Conservation (phyloP, 192 early-diverging fungal species). For the Linnemannia schmuckeri region DNA sequence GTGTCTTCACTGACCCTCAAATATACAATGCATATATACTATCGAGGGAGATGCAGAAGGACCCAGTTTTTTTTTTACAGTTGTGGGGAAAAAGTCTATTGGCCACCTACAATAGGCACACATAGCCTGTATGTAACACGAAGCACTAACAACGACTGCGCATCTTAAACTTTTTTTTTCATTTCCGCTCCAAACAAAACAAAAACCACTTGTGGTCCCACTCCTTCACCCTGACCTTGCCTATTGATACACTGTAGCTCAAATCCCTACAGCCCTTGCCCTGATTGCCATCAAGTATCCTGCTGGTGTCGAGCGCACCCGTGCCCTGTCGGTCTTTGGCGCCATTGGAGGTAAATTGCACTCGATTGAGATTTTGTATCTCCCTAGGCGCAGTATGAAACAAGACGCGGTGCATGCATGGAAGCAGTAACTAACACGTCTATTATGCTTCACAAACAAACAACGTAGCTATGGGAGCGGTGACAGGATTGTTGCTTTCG, state of each 20-base stretch:
- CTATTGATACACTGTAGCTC: conserved; percentile 6
- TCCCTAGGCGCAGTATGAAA: neutral
- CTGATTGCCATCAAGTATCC: conserved; percentile 54
- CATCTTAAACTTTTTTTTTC: neutral
- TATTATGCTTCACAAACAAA: neutral
- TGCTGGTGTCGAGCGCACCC: conserved; percentile 32
- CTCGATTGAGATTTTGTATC: neutral
- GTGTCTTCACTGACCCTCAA: neutral
- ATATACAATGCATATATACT: neutral
- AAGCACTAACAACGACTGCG: neutral
- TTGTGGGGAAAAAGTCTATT: conserved; percentile 6
- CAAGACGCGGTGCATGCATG: neutral
- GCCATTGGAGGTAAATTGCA: conserved; percentile 51
- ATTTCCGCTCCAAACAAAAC: conserved; percentile 8
- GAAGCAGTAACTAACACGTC: neutral
- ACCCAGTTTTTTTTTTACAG: neutral
- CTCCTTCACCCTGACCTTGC: neutral
- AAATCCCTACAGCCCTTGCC: conserved; percentile 53
- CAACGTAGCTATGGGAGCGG: conserved; percentile 45
- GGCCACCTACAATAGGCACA: neutral
- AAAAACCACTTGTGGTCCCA: too few species aligned
- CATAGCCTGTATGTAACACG: neutral
- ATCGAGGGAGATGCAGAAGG: neutral
- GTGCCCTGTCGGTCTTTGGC: conserved; percentile 49
- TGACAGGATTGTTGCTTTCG: conserved; percentile 50